Percentiles rank a stretch among this genome's conserved stretches.
Evolutionary conservation across 768 basidiomycete species (phyloP).

Genomic region (Phylloporus arenicola): DNA sequence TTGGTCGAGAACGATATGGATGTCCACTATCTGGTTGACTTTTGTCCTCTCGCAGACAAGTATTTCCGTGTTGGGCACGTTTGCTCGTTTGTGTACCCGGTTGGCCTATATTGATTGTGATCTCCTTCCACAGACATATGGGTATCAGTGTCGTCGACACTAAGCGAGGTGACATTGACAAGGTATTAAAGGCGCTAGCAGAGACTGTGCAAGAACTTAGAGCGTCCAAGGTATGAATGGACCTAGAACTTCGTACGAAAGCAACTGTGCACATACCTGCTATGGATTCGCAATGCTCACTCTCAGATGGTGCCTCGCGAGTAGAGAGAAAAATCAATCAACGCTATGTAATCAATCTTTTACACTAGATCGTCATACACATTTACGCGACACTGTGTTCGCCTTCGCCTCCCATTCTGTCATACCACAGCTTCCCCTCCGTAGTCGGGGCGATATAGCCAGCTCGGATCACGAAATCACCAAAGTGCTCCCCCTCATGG

Average conservation of each 20-base stretch:
- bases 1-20: conserved; percentile 24
- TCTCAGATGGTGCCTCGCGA: not conserved
- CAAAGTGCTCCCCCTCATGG: conserved; percentile 83
- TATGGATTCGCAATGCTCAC: not conserved
- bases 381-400: conserved; percentile 31
- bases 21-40: conserved; percentile 7
- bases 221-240: conserved; percentile 11
- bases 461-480: conserved; percentile 89
- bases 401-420: conserved; percentile 76
- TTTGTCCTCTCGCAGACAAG: conserved; percentile 43
- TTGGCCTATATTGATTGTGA: conserved; percentile 1
- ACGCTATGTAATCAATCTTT: not conserved
- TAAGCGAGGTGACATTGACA: conserved; percentile 70
- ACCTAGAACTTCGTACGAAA: not conserved
- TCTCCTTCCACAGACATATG: conserved; percentile 62
- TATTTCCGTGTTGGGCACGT: conserved; percentile 87
- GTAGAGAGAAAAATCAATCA: not conserved
- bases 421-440: conserved; percentile 83
- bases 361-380: not conserved
- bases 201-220: conserved; percentile 44
- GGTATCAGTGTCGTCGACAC: conserved; percentile 74
- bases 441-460: conserved; percentile 87
- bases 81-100: not conserved
- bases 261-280: not conserved
- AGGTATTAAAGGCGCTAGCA: conserved; percentile 58